phyloP scores from a whole-genome alignment of 805 yeast genomes.

The Candida odintsovae region DNA sequence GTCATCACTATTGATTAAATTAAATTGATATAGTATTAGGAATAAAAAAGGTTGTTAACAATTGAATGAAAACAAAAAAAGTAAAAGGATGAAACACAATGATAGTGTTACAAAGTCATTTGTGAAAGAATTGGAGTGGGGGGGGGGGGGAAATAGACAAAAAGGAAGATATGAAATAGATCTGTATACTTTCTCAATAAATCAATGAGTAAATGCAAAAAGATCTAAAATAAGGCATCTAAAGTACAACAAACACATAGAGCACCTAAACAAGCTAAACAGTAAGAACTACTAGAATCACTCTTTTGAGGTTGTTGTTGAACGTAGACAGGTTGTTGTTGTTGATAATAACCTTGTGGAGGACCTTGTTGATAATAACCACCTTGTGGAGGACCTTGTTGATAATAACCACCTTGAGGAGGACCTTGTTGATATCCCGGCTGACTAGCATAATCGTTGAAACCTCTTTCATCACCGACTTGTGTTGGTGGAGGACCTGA shows the following conservation, averaged over 20 bases:
- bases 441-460: constrained; percentile 15
- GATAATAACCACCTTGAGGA: constrained; percentile 33
- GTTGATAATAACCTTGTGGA: constrained; percentile 38
- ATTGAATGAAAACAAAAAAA: no score
- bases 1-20: not conserved
- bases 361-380: constrained; percentile 35
- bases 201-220: no score
- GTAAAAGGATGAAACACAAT: no score
- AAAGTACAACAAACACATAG: constrained; percentile 51
- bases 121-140: no score
- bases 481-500: constrained; percentile 11
- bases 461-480: constrained; percentile 12
- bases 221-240: constrained; percentile 39
- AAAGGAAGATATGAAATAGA: no score
- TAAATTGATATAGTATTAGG: no score
- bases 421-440: constrained; percentile 27
- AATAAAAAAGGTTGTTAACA: no score
- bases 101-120: no score
- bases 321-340: constrained; percentile 48
- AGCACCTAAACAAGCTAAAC: constrained; percentile 49
- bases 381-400: constrained; percentile 27
- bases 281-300: constrained; percentile 36
- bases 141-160: no score
- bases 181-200: no score
- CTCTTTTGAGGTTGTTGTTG: constrained; percentile 39